Evolutionary conservation across 306 rosid species (phyloP), one percentile per base, ranked within the genome.

Genomic region (Alnus rubra): DNA sequence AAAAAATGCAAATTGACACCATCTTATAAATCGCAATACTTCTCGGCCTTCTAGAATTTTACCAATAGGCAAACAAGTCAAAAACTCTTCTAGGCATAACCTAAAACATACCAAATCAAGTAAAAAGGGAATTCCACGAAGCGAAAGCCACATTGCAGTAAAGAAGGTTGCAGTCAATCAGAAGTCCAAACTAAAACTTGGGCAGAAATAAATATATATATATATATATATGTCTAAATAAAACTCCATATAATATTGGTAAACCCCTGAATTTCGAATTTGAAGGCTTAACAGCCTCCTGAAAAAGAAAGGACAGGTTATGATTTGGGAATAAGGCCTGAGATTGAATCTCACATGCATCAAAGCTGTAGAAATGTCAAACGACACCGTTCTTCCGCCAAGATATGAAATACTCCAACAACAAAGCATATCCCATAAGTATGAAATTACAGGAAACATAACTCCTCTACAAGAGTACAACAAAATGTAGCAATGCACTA

Each of bases 391-490:
- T 39, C 51, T 67, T 67, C n/a, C 16, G 51, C 50, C 0, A n/a
- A 67, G 5, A 67, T 42, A 28, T 18, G 51, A 42, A 67, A 42
- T 18, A 44, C 39, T 19, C 72, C 31, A 18, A 67, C 51, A 67
- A 67, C 12, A 67, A 44, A 67, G 31, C 33, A 39, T 67, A 67
- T 9, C 72, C 30, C 50, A n/a, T 9, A 9, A 44, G 51, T 18
- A 18, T 3, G 49, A 42, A 50, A 69, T n/a, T 33, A 79, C 79
- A 45, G 47, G 59, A 51, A 51, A 76, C 37, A 83, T 44, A 30
- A 56, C 70, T 81, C 77, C 74, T 49, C 42, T 75, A 39, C 51
- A 76, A 71, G 79, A 56, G 82, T 48, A 71, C 4, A 42, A 75
- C 48, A 55, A 82, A 74, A 62, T 51, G 72, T 71, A 30, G 35